A percentile compares a stretch with the other conserved stretches of the same genome.
Conservation (phyloP, 1,284 basidiomycete genomes). For the Coniophora puteana region DNA sequence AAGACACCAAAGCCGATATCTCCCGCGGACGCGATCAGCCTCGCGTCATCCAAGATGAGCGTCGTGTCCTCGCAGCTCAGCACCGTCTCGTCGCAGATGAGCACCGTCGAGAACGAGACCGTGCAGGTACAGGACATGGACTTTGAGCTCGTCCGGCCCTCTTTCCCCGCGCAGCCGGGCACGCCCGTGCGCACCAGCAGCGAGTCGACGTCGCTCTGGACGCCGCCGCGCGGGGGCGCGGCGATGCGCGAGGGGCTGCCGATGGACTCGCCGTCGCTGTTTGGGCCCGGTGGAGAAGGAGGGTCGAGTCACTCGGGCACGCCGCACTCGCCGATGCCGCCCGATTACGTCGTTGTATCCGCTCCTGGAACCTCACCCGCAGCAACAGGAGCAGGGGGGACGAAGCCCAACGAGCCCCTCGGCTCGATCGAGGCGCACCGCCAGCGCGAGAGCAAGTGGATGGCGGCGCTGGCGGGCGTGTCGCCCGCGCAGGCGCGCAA, state of each 20-base stretch:
- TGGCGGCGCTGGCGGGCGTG: constrained; percentile 59
- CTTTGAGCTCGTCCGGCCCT: constrained; percentile 71
- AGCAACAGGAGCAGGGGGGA: too few species aligned
- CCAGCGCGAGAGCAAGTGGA: constrained; percentile 74
- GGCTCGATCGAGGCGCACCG: constrained; percentile 64
- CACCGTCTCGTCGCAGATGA: constrained; percentile 19
- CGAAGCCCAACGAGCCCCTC: constrained; percentile 20
- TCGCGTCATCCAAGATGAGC: constrained; percentile 12
- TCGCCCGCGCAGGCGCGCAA: constrained; percentile 66
- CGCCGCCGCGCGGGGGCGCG: too few species aligned
- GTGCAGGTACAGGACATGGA: constrained; percentile 77
- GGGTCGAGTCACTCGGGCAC: constrained; percentile 37
- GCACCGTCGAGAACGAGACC: constrained; percentile 34
- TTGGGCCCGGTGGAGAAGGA: constrained; percentile 50
- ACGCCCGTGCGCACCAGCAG: constrained; percentile 47
- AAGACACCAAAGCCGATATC: too few species aligned
- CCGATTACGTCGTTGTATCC: constrained; percentile 8
- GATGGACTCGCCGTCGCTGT: constrained; percentile 25
- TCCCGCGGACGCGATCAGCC: constrained; percentile 10
- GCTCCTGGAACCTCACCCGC: constrained; percentile 4
- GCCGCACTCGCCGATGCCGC: constrained; percentile 26
- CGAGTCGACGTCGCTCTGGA: constrained; percentile 44
- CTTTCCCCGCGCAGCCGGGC: constrained; percentile 39
- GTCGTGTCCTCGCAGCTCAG: constrained; percentile 9
- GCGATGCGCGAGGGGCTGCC: constrained; percentile 24